Conservation (phyloP, 805 yeast genomes). For the Candida arabinofermentans region DNA sequence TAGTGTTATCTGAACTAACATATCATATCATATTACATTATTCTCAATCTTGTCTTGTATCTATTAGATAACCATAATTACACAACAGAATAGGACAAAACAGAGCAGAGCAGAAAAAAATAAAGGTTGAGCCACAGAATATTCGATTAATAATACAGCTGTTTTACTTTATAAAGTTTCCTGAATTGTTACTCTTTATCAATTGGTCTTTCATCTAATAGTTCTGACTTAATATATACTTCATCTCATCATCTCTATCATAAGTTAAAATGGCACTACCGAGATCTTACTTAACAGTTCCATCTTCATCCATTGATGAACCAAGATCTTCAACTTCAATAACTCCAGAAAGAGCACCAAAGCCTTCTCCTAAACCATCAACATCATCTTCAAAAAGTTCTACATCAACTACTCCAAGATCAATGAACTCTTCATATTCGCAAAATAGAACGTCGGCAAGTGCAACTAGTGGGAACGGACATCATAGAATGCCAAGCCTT, state of each 20-base stretch:
- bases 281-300: background rate
- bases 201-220: too few species aligned
- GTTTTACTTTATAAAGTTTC: too few species aligned
- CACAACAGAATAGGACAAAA: too few species aligned
- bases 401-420: background rate
- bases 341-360: background rate
- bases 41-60: too few species aligned
- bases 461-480: constrained; percentile 4
- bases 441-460: background rate
- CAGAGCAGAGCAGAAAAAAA: too few species aligned
- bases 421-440: background rate
- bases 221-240: background rate
- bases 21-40: too few species aligned
- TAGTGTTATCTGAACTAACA: too few species aligned
- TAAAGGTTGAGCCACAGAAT: too few species aligned
- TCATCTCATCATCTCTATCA: background rate
- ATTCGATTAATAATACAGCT: too few species aligned
- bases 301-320: background rate
- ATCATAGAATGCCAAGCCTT: constrained; percentile 12
- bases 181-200: too few species aligned
- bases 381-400: background rate
- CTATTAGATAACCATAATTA: too few species aligned
- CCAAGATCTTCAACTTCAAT: background rate
- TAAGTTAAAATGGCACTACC: background rate
- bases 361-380: background rate